phyloP scores from a whole-genome alignment of 352 stramenopile species.

The Phytophthora pistaciae region DNA sequence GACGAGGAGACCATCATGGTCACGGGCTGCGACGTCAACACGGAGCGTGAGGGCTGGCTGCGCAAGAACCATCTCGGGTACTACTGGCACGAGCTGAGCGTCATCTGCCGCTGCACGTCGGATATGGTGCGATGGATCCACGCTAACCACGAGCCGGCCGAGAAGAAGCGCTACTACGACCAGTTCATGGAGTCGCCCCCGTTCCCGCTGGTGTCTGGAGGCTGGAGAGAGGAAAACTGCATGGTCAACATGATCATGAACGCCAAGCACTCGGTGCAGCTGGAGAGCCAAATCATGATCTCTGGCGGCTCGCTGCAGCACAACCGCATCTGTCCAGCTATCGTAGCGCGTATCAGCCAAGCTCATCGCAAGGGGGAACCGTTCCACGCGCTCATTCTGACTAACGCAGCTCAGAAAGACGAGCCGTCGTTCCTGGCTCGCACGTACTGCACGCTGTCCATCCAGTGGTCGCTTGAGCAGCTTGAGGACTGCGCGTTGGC shows the following conservation, averaged over 20 bases:
- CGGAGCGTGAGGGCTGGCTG: slow-evolving; percentile 77
- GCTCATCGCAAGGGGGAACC: slow-evolving; percentile 41
- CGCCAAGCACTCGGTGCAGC: slow-evolving; percentile 66
- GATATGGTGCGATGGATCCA: slow-evolving; percentile 74
- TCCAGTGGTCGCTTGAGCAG: slow-evolving; percentile 83
- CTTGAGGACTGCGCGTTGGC: slow-evolving; percentile 61
- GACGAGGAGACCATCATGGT: slow-evolving; percentile 75
- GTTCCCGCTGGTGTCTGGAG: slow-evolving; percentile 77
- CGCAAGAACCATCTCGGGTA: slow-evolving; percentile 66
- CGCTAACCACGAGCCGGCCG: slow-evolving; percentile 53
- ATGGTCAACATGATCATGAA: slow-evolving; percentile 87
- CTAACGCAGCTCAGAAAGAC: slow-evolving; percentile 81
- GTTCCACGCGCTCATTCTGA: slow-evolving; percentile 76
- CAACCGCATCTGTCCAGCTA: slow-evolving; percentile 76
- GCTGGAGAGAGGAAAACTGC: slow-evolving; percentile 81
- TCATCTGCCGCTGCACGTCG: slow-evolving; percentile 55
- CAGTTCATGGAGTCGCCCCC: slow-evolving; percentile 62
- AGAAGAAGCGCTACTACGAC: slow-evolving; percentile 63
- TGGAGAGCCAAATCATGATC: slow-evolving; percentile 88
- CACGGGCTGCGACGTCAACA: slow-evolving; percentile 81
- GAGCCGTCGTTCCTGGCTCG: slow-evolving; percentile 78
- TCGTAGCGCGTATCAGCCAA: slow-evolving; percentile 60
- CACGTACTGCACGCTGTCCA: slow-evolving; percentile 81
- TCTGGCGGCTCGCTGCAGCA: slow-evolving; percentile 74
- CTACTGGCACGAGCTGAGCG: slow-evolving; percentile 83